Evolutionary conservation across 2,329 filamentous ascomycete species (phyloP).

Genomic region (Ilyonectria mors-panacis): DNA sequence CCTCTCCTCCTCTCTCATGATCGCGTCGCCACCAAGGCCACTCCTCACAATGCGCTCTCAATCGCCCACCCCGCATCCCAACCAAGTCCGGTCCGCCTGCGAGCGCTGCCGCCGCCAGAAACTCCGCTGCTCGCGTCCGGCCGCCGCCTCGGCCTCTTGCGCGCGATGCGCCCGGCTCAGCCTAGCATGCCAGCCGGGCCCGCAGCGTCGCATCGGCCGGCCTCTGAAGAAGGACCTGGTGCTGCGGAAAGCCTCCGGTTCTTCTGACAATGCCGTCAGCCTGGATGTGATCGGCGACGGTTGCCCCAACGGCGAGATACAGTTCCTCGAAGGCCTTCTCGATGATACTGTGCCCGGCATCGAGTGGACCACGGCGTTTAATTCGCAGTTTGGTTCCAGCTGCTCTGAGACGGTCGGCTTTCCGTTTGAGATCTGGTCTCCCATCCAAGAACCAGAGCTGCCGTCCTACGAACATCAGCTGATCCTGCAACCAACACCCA

Average conservation of each 20-base stretch:
- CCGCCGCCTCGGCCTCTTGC: constrained; percentile 42
- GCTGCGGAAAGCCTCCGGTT: constrained; percentile 27
- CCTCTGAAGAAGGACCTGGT: constrained; percentile 44
- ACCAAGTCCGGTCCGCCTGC: constrained; percentile 52
- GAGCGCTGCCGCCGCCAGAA: constrained; percentile 53
- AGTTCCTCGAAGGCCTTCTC: constrained; percentile 37
- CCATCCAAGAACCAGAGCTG: constrained; percentile 32
- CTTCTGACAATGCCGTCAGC: background rate
- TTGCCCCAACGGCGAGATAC: constrained; percentile 13
- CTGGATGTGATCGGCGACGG: background rate
- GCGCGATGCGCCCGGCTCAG: constrained; percentile 49
- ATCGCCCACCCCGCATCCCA: constrained; percentile 46
- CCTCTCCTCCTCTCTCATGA: background rate
- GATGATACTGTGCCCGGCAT: constrained; percentile 24
- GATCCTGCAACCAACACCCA: constrained; percentile 24
- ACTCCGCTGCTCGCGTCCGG: constrained; percentile 49
- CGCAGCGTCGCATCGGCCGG: constrained; percentile 51
- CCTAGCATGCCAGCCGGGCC: constrained; percentile 47
- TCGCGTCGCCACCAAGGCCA: background rate
- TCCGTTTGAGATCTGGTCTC: constrained; percentile 41
- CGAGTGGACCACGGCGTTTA: constrained; percentile 33
- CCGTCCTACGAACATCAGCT: constrained; percentile 19
- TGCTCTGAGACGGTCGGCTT: constrained; percentile 33
- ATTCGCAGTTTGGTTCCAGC: constrained; percentile 18
- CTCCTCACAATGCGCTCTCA: constrained; percentile 31